Percentiles rank a stretch among this genome's conserved stretches.
Evolutionary conservation across 495 filamentous ascomycete genomes (phyloP).

Genomic region (Lasiosphaeris hirsuta): DNA sequence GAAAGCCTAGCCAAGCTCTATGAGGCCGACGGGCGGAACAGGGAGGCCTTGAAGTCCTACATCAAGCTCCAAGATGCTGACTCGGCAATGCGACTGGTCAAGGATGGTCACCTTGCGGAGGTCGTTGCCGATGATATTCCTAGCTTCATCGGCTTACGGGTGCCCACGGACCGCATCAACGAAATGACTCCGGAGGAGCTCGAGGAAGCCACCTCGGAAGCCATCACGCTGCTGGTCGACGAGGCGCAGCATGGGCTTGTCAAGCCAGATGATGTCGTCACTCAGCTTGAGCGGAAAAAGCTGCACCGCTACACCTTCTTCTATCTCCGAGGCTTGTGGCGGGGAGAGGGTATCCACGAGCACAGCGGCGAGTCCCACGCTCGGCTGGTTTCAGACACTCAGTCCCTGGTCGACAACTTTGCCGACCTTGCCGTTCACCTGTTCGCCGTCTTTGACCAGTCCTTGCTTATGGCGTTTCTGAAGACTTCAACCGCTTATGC

Average conservation of each 20-base stretch:
- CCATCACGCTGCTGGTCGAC: constrained; percentile 80
- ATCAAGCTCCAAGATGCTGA: constrained; percentile 90
- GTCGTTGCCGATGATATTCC: constrained; percentile 84
- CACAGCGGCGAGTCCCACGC: constrained; percentile 42
- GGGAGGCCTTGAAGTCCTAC: constrained; percentile 82
- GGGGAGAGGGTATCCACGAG: constrained; percentile 55
- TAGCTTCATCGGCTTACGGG: constrained; percentile 79
- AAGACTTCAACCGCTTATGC: constrained; percentile 76
- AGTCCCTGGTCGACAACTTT: constrained; percentile 75
- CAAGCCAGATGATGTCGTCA: constrained; percentile 69
- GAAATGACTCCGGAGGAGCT: constrained; percentile 67
- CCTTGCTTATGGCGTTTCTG: constrained; percentile 81
- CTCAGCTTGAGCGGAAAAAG: constrained; percentile 60
- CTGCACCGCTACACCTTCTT: constrained; percentile 79
- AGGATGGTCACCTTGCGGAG: constrained; percentile 78
- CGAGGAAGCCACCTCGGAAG: constrained; percentile 71
- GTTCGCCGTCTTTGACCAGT: constrained; percentile 78
- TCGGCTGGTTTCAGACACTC: constrained; percentile 54
- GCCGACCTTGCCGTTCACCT: constrained; percentile 81
- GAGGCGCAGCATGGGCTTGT: constrained; percentile 89
- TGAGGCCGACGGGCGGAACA: constrained; percentile 70
- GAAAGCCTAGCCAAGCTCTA: constrained; percentile 80
- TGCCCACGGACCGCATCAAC: constrained; percentile 67
- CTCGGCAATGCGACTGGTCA: constrained; percentile 77
- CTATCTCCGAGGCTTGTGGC: constrained; percentile 85